Conservation (phyloP, 176 grass and related monocot genomes). For the Pontederia crassipes region DNA sequence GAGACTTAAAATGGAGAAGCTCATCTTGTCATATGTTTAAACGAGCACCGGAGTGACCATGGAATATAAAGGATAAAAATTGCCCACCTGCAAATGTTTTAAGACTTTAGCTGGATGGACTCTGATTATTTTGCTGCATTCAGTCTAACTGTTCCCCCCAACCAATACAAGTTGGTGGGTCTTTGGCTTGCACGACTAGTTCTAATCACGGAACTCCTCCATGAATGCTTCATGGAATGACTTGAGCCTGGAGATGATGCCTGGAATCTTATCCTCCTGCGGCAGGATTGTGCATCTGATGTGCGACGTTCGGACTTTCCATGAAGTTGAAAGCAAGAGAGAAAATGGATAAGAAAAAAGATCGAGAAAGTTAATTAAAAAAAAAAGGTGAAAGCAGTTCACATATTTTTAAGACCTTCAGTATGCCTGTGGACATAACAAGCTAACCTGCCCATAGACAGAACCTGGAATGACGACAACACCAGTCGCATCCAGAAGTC, state of each 20-base stretch:
- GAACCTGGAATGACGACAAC: conserved; percentile 75
- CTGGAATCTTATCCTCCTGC: conserved; percentile 90
- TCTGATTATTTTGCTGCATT: too few species aligned
- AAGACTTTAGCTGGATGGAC: too few species aligned
- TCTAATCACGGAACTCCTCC: conserved; percentile 44
- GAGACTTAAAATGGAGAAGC: too few species aligned
- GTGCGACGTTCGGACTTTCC: conserved; percentile 89
- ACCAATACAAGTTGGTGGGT: too few species aligned
- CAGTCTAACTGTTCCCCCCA: too few species aligned
- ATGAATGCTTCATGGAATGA: conserved; percentile 88
- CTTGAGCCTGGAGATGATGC: conserved; percentile 54
- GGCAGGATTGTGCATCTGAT: conserved; percentile 94
- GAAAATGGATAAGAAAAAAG: neutral
- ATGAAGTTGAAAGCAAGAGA: neutral
- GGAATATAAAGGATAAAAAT: too few species aligned
- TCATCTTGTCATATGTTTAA: too few species aligned
- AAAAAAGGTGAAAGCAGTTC: neutral
- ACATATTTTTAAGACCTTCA: neutral
- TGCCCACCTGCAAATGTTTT: too few species aligned
- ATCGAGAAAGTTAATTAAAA: neutral
- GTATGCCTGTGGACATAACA: neutral
- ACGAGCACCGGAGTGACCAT: too few species aligned
- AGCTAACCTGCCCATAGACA: conserved; percentile 78
- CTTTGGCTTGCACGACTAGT: too few species aligned
- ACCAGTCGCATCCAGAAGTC: conserved; percentile 85